phyloP scores from a whole-genome alignment of 208 protist genomes.

The Leishmania mexicana region DNA sequence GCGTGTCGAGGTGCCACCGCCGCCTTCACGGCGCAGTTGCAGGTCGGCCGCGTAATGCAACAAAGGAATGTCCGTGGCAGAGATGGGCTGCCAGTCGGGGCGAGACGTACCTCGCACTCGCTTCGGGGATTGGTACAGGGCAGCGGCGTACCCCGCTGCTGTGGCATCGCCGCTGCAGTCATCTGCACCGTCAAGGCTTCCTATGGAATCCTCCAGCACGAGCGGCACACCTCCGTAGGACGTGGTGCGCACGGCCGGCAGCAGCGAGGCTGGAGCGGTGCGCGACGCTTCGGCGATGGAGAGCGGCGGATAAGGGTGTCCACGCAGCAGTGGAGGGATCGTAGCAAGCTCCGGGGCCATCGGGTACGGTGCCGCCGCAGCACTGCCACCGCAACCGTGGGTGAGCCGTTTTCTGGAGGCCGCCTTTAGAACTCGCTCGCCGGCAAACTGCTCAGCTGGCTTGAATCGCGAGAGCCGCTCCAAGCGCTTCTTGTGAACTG shows the following conservation, averaged over 20 bases:
- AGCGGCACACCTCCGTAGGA: slow-evolving; percentile 30
- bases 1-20: slow-evolving; percentile 3
- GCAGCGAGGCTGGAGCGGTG: slow-evolving; percentile 32
- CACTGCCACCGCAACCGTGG: not conserved
- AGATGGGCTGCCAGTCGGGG: slow-evolving; percentile 62
- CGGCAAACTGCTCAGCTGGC: slow-evolving; percentile 53
- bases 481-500: slow-evolving; percentile 47
- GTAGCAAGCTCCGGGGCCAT: not conserved
- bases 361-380: not conserved
- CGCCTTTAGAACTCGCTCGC: slow-evolving; percentile 38
- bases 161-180: not conserved
- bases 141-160: not conserved
- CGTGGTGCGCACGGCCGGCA: slow-evolving; percentile 33
- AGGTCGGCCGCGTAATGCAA: slow-evolving; percentile 60
- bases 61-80: slow-evolving; percentile 52
- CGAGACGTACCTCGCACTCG: slow-evolving; percentile 10
- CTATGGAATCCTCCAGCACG: not conserved
- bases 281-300: slow-evolving; percentile 31
- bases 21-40: slow-evolving; percentile 29
- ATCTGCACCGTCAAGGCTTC: not conserved
- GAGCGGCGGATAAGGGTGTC: slow-evolving; percentile 36
- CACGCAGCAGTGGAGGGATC: slow-evolving; percentile 35
- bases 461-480: slow-evolving; percentile 48
- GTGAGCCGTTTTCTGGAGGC: not conserved
- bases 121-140: not conserved